Base-by-base conservation (phyloP, 768 basidiomycete species). In the Panellus pusillus region DNA sequence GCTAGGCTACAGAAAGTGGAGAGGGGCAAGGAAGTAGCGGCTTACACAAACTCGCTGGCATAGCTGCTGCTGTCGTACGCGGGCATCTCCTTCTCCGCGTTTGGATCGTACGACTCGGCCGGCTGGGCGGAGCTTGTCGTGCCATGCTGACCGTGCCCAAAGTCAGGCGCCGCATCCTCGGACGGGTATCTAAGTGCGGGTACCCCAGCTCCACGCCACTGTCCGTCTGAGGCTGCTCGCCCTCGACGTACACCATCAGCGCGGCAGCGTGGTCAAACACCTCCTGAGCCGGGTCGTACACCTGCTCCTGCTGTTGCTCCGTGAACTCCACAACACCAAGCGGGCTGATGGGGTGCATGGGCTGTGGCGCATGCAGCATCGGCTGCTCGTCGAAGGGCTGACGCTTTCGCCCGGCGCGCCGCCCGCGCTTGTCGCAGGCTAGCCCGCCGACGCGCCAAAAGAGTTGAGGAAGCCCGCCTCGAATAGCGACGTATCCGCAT, bases 401-500 rank as follows among this genome's bases (percentile, higher is more conserved):
- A 60, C 58, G 12, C 36, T 38, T 35, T 55, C 58, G 42, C 38
- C 32, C 9, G 32, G 24, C 6, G 24, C 24, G 24, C 24, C 32
- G 14, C 32, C 14, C 32, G 32, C 32, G 14, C 11, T 35, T 2
- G 32, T 50, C 36, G 28, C 17, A 12, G 54, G 45, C 41, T 51
- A 50, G 18, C 20, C 17, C 37, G 45, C 20, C 35, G 38, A 20
- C 28, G 46, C 53, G 39, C 53, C 53, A 62, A 67, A 65, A 38
- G 65, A 67, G 65, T 68, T 71, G 52, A 74, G 57, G 62, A 74
- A 82, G 2, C 68, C 65, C 0, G 68, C 64, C 14, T 83, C 74
- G 63, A 81, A 83, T 35, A 83, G 65, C 35, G 72, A 74, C 0
- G 75, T 72, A 52, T 80, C 69, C 9, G 73, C 70, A 18, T 79